Conservation (phyloP, 139 green algal species). For the Penium margaritaceum region DNA sequence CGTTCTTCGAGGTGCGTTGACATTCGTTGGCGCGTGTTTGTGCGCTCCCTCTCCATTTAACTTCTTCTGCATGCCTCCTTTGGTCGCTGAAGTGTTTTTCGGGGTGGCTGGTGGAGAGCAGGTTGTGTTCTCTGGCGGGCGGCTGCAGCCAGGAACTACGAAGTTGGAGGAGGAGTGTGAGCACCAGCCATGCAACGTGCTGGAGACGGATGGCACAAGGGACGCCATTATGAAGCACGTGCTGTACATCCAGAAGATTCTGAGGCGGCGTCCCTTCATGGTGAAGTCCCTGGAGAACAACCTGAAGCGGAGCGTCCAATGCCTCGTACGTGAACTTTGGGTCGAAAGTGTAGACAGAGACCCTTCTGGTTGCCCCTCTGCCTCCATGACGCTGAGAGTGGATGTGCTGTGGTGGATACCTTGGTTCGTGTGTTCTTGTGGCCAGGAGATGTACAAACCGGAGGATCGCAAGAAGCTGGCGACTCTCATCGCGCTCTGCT, state of each 20-base stretch:
- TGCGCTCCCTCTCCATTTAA: no score
- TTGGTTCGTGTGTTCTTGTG: background rate
- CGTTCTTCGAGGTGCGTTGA: slow-evolving; percentile 90
- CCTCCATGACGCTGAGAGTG: no score
- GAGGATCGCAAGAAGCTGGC: slow-evolving; percentile 45
- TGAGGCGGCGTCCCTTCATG: slow-evolving; percentile 80
- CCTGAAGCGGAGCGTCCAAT: slow-evolving; percentile 73
- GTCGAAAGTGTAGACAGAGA: no score
- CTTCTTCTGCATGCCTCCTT: no score
- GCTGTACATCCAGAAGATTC: slow-evolving; percentile 42
- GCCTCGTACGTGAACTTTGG: slow-evolving; percentile 21
- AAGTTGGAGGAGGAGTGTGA: slow-evolving; percentile 24
- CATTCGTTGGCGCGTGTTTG: no score
- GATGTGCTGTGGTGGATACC: background rate
- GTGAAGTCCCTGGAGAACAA: slow-evolving; percentile 85
- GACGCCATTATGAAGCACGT: slow-evolving; percentile 24
- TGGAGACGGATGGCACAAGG: slow-evolving; percentile 1
- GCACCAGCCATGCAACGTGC: slow-evolving; percentile 27
- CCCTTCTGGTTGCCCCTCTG: no score
- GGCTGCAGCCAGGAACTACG: slow-evolving; percentile 32
- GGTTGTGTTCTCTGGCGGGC: slow-evolving; percentile 22
- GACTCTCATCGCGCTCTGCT: slow-evolving; percentile 34
- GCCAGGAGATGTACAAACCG: slow-evolving; percentile 35
- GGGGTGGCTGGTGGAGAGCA: no score
- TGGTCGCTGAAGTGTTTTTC: no score